These are phyloP conservation scores for Globisporangium nunn DNA, from an alignment of 352 stramenopile species.

Conservation along the genomic window DNA sequence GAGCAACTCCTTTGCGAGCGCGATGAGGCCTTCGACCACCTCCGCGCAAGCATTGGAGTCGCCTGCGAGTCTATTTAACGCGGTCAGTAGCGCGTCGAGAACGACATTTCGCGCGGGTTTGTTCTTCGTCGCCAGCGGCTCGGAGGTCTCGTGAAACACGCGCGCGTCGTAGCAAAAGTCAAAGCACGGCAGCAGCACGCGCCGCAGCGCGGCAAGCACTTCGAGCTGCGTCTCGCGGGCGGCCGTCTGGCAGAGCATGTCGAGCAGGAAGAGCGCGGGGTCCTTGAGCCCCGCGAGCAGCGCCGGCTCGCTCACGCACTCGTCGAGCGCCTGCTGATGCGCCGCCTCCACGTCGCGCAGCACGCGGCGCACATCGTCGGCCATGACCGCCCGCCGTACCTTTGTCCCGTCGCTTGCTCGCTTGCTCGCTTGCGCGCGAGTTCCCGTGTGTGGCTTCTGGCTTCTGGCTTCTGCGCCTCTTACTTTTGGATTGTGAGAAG, in stretches of 20 bases:
- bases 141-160: constrained; percentile 20
- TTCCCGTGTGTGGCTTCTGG: too few relatives aligned
- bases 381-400: not conserved
- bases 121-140: not conserved
- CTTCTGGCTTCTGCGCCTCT: too few relatives aligned
- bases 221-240: constrained; percentile 17
- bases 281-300: constrained; percentile 31
- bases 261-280: constrained; percentile 37
- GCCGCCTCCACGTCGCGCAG: constrained; percentile 31
- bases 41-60: constrained; percentile 20
- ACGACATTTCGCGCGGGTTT: constrained; percentile 22
- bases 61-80: constrained; percentile 32
- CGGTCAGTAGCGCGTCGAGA: constrained; percentile 39
- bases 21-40: constrained; percentile 28
- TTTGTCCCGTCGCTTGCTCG: too few relatives aligned
- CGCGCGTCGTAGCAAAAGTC: constrained; percentile 30
- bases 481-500: not conserved
- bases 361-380: constrained; percentile 22
- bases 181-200: constrained; percentile 32
- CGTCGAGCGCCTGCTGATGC: constrained; percentile 27
- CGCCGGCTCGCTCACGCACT: constrained; percentile 16
- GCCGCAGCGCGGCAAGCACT: constrained; percentile 29
- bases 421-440: too few relatives aligned
- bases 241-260: constrained; percentile 33
- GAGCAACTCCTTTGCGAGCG: constrained; percentile 40